Evolutionary conservation across 768 basidiomycete genomes (phyloP).

Genomic region (Stropharia rugosoannulata): DNA sequence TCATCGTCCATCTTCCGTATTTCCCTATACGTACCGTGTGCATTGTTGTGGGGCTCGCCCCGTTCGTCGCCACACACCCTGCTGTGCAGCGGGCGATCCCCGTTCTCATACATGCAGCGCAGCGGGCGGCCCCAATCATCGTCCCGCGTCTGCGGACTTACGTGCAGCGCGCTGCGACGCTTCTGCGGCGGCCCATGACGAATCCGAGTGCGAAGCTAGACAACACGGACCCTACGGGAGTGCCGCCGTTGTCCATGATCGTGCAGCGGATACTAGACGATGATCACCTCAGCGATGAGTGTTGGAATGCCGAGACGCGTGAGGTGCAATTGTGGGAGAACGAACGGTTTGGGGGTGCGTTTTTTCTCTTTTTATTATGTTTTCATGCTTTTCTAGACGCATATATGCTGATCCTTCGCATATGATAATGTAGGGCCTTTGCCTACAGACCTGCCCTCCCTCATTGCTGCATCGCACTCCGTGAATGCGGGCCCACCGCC

Average conservation of each 20-base stretch:
- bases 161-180: not conserved
- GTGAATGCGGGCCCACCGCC: not conserved
- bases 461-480: not conserved
- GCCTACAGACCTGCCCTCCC: conserved; percentile 4
- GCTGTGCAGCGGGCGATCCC: conserved; percentile 31
- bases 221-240: not conserved
- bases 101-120: conserved; percentile 10
- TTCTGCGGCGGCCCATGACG: not conserved
- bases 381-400: not conserved
- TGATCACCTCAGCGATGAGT: conserved; percentile 59
- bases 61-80: conserved; percentile 56
- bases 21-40: conserved; percentile 49
- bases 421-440: conserved; percentile 5
- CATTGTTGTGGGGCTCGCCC: conserved; percentile 48
- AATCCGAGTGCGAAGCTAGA: not conserved
- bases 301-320: conserved; percentile 63
- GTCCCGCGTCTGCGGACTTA: not conserved
- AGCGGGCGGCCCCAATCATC: conserved; percentile 8
- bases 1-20: conserved; percentile 40
- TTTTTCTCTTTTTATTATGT: not conserved
- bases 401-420: not conserved
- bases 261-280: conserved; percentile 54
- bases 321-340: conserved; percentile 83
- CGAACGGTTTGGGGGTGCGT: conserved; percentile 52
- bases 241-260: conserved; percentile 20